These are phyloP conservation scores for Apophysomyces variabilis DNA, from an alignment of 371 early-diverging fungal species.

Conservation along the genomic window DNA sequence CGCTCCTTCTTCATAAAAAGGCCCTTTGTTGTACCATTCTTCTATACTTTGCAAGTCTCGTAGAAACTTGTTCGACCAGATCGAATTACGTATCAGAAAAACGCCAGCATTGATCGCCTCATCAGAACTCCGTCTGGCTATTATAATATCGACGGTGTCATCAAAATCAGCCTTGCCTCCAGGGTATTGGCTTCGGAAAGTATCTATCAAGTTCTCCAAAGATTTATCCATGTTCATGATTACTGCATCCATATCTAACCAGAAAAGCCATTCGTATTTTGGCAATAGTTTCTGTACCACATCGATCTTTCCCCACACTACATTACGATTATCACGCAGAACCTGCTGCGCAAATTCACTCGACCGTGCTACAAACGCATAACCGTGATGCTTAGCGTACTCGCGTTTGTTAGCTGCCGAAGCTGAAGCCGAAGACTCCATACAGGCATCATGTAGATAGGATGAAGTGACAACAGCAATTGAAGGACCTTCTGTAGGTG, in stretches of 20 bases:
- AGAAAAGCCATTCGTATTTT: slow-evolving; percentile 70
- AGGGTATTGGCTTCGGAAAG: slow-evolving; percentile 29
- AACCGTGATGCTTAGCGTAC: slow-evolving; percentile 60
- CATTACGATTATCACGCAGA: slow-evolving; percentile 42
- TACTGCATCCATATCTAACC: slow-evolving; percentile 74
- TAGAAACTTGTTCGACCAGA: slow-evolving; percentile 60
- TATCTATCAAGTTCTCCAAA: slow-evolving; percentile 43
- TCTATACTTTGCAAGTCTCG: slow-evolving; percentile 52
- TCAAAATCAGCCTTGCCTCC: slow-evolving; percentile 34
- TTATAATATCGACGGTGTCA: slow-evolving; percentile 51
- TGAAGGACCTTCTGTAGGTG: slow-evolving; percentile 23
- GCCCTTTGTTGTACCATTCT: slow-evolving; percentile 50
- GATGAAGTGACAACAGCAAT: slow-evolving; percentile 65
- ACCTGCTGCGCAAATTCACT: slow-evolving; percentile 66
- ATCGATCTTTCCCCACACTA: slow-evolving; percentile 69
- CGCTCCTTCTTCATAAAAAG: slow-evolving; percentile 65
- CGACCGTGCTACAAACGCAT: slow-evolving; percentile 63
- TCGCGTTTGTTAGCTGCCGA: slow-evolving; percentile 55
- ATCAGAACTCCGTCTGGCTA: slow-evolving; percentile 50
- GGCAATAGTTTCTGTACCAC: slow-evolving; percentile 65
- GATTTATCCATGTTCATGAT: slow-evolving; percentile 53
- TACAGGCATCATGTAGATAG: slow-evolving; percentile 61
- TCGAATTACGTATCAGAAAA: slow-evolving; percentile 64
- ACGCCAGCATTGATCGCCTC: slow-evolving; percentile 67
- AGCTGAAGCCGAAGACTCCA: slow-evolving; percentile 60